phyloP scores from a whole-genome alignment of 768 basidiomycete species.

The Daedalea quercina region DNA sequence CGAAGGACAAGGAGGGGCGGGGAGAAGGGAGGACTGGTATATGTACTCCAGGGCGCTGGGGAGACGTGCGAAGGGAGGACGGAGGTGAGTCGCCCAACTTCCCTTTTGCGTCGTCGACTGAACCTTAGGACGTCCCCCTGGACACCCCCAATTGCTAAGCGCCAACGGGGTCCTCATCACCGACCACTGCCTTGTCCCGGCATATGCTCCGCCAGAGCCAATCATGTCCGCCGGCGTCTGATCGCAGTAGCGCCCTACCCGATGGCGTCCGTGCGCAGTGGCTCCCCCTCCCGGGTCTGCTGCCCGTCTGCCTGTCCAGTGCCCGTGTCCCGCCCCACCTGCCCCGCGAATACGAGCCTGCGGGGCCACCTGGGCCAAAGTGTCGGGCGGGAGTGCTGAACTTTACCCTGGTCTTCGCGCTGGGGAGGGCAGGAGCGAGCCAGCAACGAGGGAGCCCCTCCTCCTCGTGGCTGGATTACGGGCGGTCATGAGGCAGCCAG shows the following conservation, averaged over 20 bases:
- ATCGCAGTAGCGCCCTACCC: not conserved
- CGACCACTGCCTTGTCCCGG: slow-evolving; percentile 1
- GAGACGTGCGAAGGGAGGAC: slow-evolving; percentile 17
- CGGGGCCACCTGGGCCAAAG: not conserved
- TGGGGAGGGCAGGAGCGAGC: not conserved
- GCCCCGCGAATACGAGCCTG: not conserved
- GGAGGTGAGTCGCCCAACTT: slow-evolving; percentile 7
- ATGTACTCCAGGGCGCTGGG: slow-evolving; percentile 26
- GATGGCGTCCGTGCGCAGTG: not conserved
- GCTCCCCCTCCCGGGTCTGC: not conserved
- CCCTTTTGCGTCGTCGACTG: slow-evolving; percentile 4
- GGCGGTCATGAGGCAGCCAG: slow-evolving; percentile 4
- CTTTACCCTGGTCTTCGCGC: not conserved
- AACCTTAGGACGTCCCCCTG: slow-evolving; percentile 7
- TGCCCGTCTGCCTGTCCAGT: not conserved
- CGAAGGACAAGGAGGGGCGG: slow-evolving; percentile 17
- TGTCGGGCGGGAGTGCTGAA: not conserved
- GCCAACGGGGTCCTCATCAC: slow-evolving; percentile 2
- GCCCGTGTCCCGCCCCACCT: not conserved
- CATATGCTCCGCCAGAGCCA: not conserved
- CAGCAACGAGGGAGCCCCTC: not conserved
- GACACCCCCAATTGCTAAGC: slow-evolving; percentile 5
- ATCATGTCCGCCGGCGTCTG: not conserved
- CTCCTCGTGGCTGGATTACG: slow-evolving; percentile 2
- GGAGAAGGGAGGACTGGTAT: slow-evolving; percentile 27